Evolutionary conservation across 176 grass and related monocot species (phyloP).

Genomic region (Avena insularis): DNA sequence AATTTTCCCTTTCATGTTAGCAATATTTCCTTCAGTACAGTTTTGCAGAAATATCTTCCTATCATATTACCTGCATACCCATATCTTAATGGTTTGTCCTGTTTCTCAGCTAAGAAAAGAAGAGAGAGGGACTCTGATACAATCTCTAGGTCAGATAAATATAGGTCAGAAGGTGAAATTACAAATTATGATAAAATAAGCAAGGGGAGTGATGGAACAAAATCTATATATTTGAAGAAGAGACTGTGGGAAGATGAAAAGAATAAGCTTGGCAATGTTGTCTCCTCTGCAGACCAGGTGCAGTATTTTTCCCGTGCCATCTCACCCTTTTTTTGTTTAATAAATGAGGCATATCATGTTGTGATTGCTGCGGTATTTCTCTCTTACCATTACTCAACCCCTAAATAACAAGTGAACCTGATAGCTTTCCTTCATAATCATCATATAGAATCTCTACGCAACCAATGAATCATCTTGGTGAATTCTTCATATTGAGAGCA

Average conservation of each 20-base stretch:
- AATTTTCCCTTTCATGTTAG: background rate
- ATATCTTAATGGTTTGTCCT: slow-evolving; percentile 23
- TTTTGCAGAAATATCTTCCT: slow-evolving; percentile 18
- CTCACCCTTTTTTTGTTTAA: background rate
- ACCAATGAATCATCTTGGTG: slow-evolving; percentile 5
- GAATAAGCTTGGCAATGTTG: slow-evolving; percentile 59
- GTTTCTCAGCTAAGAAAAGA: slow-evolving; percentile 57
- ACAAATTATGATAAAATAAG: slow-evolving; percentile 53
- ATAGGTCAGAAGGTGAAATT: slow-evolving; percentile 48
- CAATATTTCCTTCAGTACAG: slow-evolving; percentile 15
- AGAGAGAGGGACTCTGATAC: slow-evolving; percentile 58
- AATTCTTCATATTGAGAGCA: background rate
- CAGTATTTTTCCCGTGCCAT: background rate
- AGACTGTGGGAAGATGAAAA: slow-evolving; percentile 60
- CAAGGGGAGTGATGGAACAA: slow-evolving; percentile 61
- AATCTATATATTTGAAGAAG: slow-evolving; percentile 66
- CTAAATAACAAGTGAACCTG: slow-evolving; percentile 20
- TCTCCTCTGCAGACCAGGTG: slow-evolving; percentile 59
- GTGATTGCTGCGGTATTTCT: background rate
- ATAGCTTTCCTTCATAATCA: background rate
- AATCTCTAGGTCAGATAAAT: slow-evolving; percentile 53
- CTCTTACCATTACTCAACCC: background rate
- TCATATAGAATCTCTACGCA: background rate
- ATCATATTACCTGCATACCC: slow-evolving; percentile 4
- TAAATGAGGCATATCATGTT: background rate